Evolutionary conservation across 768 basidiomycete species (phyloP).

Genomic region (Clavaria fumosa): DNA sequence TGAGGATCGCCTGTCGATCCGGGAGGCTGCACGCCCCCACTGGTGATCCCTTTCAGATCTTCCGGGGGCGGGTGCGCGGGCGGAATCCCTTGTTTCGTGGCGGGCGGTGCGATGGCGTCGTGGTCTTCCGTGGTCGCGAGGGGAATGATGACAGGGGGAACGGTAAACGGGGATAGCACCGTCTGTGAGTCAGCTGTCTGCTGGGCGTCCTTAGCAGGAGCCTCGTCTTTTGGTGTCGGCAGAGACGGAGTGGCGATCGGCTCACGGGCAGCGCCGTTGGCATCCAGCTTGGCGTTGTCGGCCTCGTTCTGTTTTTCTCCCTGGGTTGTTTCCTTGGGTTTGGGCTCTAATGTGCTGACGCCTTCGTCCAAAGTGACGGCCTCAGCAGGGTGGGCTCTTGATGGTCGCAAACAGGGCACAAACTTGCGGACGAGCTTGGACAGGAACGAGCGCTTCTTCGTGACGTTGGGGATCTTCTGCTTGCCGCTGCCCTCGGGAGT

Average conservation of each 20-base stretch:
- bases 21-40: conserved; percentile 85
- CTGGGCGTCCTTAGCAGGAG: conserved; percentile 1
- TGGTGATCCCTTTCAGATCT: conserved; percentile 79
- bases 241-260: too few species aligned
- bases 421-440: conserved; percentile 22
- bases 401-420: conserved; percentile 20
- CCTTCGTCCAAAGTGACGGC: conserved; percentile 10
- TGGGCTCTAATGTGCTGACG: conserved; percentile 8
- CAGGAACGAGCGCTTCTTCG: conserved; percentile 17
- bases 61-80: conserved; percentile 29
- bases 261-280: too few species aligned
- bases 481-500: conserved; percentile 5
- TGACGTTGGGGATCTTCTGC: conserved; percentile 3
- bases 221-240: too few species aligned
- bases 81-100: conserved; percentile 25
- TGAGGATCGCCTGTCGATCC: conserved; percentile 48
- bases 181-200: not conserved
- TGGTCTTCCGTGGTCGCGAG: conserved; percentile 15
- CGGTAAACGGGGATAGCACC: conserved; percentile 6
- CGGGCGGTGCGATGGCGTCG: conserved; percentile 31
- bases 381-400: conserved; percentile 8
- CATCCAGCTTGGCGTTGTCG: too few species aligned
- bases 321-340: too few species aligned
- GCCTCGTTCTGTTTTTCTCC: too few species aligned
- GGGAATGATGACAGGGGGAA: conserved; percentile 13